phyloP scores from a whole-genome alignment of 2,329 filamentous ascomycete species.

The Ascocoryne sarcoides region DNA sequence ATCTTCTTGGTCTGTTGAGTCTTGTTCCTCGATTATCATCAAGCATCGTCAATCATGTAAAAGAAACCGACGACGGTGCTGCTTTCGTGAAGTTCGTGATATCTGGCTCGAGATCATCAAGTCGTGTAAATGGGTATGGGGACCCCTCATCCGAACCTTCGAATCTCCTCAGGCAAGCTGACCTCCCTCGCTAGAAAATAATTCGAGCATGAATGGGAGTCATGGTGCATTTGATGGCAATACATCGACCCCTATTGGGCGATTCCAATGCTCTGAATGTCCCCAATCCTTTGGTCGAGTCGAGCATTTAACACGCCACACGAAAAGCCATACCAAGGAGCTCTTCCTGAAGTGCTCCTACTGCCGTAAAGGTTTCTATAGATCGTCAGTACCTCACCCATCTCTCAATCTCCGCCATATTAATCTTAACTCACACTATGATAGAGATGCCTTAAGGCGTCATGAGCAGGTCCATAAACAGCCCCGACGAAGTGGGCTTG shows the following conservation, averaged over 20 bases:
- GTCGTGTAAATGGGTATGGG: too few relatives aligned
- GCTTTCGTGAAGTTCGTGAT: too few relatives aligned
- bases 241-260: conserved; percentile 1
- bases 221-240: too few relatives aligned
- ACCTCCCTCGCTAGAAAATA: too few relatives aligned
- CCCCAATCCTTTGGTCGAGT: conserved; percentile 17
- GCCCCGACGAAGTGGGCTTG: conserved; percentile 15
- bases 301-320: conserved; percentile 21
- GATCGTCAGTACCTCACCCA: conserved; percentile 11
- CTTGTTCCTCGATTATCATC: too few relatives aligned
- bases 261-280: conserved; percentile 15
- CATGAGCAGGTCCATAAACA: conserved; percentile 20
- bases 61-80: too few relatives aligned
- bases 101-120: too few relatives aligned
- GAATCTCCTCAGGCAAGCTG: too few relatives aligned
- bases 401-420: background rate
- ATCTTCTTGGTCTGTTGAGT: too few relatives aligned
- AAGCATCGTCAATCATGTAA: too few relatives aligned
- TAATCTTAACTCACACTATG: background rate
- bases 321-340: conserved; percentile 17
- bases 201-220: too few relatives aligned
- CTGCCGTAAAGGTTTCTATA: conserved; percentile 21
- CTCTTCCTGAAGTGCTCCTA: conserved; percentile 16
- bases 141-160: too few relatives aligned
- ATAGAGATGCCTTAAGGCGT: conserved; percentile 19